phyloP scores from a whole-genome alignment of 78 protist species.

The Chrysochromulina tobinii region DNA sequence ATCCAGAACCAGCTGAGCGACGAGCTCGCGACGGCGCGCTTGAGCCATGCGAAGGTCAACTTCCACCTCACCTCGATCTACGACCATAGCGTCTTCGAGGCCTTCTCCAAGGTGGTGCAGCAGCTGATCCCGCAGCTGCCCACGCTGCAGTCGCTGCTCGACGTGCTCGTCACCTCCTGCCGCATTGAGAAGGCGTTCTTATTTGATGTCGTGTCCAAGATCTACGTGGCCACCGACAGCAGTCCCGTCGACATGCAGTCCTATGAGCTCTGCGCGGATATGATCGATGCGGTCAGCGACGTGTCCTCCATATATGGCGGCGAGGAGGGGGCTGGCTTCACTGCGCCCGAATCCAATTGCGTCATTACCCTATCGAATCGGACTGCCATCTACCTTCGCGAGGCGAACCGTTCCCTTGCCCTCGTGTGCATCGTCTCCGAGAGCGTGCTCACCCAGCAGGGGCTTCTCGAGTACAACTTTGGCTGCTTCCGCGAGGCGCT shows the following conservation, averaged over 20 bases:
- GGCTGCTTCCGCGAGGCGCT: conserved; percentile 78
- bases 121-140: conserved; percentile 92
- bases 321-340: neutral
- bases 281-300: conserved; percentile 89
- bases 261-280: conserved; percentile 92
- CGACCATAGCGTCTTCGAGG: conserved; percentile 96
- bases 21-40: conserved; percentile 58
- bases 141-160: conserved; percentile 87
- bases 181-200: conserved; percentile 94
- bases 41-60: conserved; percentile 65
- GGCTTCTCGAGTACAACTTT: conserved; percentile 91
- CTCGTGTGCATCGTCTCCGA: neutral
- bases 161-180: conserved; percentile 80
- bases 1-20: conserved; percentile 78
- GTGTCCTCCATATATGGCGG: conserved; percentile 86
- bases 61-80: conserved; percentile 94
- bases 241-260: conserved; percentile 90
- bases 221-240: conserved; percentile 94
- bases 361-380: neutral
- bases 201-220: conserved; percentile 90
- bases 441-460: conserved; percentile 38
- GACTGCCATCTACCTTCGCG: conserved; percentile 51
- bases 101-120: conserved; percentile 92
- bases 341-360: neutral
- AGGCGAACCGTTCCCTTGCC: conserved; percentile 57